These are phyloP conservation scores for Houttuynia cordata DNA, from an alignment of 164 flowering plant species.

Conservation along the genomic window DNA sequence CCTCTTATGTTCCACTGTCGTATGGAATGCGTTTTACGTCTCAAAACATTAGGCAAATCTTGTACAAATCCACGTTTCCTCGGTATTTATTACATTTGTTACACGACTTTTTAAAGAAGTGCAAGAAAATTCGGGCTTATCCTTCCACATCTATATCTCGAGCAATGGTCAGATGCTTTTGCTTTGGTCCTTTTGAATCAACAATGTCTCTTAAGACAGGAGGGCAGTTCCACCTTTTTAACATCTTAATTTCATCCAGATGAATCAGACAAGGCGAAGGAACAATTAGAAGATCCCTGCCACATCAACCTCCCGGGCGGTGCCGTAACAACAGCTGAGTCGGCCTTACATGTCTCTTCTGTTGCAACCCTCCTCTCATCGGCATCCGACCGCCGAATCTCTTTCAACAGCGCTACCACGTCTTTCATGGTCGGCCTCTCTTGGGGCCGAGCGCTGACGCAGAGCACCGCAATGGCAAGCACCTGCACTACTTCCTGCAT, in stretches of 20 bases:
- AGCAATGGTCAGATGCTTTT: too few relatives aligned
- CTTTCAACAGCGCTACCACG: constrained; percentile 80
- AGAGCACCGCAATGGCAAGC: constrained; percentile 66
- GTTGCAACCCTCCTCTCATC: constrained; percentile 17
- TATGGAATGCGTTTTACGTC: constrained; percentile 1
- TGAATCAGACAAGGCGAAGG: constrained; percentile 70
- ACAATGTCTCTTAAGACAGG: too few relatives aligned
- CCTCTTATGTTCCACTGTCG: not conserved
- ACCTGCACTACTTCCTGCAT: constrained; percentile 87
- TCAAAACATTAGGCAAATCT: not conserved
- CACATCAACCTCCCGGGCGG: constrained; percentile 21
- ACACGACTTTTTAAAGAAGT: too few relatives aligned
- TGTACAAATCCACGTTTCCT: not conserved
- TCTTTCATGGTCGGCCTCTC: constrained; percentile 94
- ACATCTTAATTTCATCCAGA: constrained; percentile 25
- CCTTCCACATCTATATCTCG: too few relatives aligned
- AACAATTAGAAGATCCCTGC: constrained; percentile 68
- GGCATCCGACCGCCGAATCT: constrained; percentile 46
- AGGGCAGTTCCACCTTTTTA: not conserved
- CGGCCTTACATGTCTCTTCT: constrained; percentile 23
- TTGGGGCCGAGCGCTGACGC: constrained; percentile 38
- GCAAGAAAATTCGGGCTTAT: too few relatives aligned
- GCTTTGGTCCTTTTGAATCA: too few relatives aligned
- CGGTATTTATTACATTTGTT: too few relatives aligned
- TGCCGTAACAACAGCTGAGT: constrained; percentile 15